Evolutionary conservation across 345 rosid species (phyloP).

Genomic region (Reutealis trisperma): DNA sequence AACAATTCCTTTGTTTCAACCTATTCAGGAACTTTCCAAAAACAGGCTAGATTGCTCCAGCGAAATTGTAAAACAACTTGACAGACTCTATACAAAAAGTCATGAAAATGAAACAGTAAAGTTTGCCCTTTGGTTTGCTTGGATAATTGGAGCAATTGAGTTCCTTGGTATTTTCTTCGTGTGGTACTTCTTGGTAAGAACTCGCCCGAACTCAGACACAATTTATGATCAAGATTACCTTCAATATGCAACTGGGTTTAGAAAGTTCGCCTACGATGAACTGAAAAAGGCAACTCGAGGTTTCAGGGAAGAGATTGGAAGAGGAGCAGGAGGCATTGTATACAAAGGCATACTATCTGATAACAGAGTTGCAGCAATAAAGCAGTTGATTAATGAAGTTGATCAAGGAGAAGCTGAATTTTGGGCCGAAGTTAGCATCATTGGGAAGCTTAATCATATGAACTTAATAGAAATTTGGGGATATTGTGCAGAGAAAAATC

Average conservation of each 20-base stretch:
- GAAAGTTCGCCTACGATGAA: conserved; percentile 3
- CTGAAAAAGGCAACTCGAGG: conserved; percentile 11
- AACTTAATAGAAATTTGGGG: conserved; percentile 22
- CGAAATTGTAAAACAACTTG: neutral
- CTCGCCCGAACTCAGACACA: neutral
- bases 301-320: conserved; percentile 21
- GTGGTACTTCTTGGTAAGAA: neutral
- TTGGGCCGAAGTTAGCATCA: conserved; percentile 9
- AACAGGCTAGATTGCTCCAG: conserved; percentile 1
- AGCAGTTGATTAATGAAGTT: conserved; percentile 7
- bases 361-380: conserved; percentile 15
- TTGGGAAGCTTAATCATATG: conserved; percentile 25
- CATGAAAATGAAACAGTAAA: neutral
- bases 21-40: neutral
- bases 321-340: conserved; percentile 12
- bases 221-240: neutral
- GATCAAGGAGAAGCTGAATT: conserved; percentile 23
- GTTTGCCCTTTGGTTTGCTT: neutral
- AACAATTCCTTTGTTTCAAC: neutral
- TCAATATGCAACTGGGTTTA: conserved; percentile 7
- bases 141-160: neutral
- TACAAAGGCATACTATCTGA: conserved; percentile 15
- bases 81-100: neutral
- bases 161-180: neutral
- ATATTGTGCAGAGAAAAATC: conserved; percentile 18